These are phyloP conservation scores for Xylaria sp. DNA, from an alignment of 2,329 filamentous ascomycete species.

Conservation along the genomic window DNA sequence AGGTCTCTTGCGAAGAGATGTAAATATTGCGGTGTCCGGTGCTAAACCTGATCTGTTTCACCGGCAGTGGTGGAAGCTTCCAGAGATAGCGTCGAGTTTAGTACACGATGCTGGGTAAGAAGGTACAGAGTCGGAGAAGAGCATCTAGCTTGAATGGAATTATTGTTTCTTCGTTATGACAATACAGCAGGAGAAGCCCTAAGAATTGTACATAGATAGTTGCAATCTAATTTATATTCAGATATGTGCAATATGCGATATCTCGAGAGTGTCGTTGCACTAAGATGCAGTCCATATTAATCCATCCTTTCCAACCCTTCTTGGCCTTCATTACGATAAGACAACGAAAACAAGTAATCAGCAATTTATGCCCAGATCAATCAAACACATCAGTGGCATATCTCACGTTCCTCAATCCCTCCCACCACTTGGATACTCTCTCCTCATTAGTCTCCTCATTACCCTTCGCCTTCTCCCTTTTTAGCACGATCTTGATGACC, in stretches of 20 bases:
- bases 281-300: background rate
- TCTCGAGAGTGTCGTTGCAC: background rate
- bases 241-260: background rate
- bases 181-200: too few species aligned
- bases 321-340: background rate
- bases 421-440: constrained; percentile 60
- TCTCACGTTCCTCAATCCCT: constrained; percentile 63
- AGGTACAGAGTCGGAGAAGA: background rate
- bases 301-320: too few species aligned
- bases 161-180: background rate
- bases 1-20: background rate
- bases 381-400: constrained; percentile 72
- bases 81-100: background rate
- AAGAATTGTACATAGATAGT: background rate
- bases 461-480: constrained; percentile 44
- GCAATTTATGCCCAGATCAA: constrained; percentile 42
- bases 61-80: too few species aligned
- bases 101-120: background rate
- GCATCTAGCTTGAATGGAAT: background rate
- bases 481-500: constrained; percentile 51
- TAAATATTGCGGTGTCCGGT: too few species aligned
- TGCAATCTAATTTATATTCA: too few species aligned
- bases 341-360: background rate
- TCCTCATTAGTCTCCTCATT: constrained; percentile 52
- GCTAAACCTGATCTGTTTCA: background rate